Conservation (phyloP, 1,284 basidiomycete species). For the Ustilago tritici region DNA sequence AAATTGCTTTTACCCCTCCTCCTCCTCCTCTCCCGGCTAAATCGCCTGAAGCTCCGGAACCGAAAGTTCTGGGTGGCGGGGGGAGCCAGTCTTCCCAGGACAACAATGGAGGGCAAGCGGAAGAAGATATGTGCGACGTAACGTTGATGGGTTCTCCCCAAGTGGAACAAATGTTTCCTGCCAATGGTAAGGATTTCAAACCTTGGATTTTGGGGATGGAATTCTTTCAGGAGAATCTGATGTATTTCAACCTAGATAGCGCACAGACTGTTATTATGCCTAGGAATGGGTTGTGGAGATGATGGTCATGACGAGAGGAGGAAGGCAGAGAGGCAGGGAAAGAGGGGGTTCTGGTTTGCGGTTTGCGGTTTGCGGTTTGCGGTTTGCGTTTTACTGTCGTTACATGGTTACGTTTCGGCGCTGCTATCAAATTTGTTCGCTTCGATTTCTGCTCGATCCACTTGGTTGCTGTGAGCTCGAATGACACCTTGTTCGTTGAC, state of each 20-base stretch:
- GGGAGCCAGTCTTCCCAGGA: background rate
- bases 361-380: too few species aligned
- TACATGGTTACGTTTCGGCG: background rate
- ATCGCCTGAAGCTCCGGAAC: too few species aligned
- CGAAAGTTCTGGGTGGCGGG: too few species aligned
- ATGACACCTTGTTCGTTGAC: too few species aligned
- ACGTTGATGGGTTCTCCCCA: slow-evolving; percentile 24
- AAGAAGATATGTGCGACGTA: slow-evolving; percentile 15
- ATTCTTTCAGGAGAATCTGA: slow-evolving; percentile 42
- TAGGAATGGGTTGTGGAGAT: slow-evolving; percentile 3
- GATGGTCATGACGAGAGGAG: background rate
- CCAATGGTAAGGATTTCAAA: slow-evolving; percentile 24
- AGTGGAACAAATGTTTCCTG: slow-evolving; percentile 38
- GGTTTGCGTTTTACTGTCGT: background rate
- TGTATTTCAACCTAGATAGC: slow-evolving; percentile 38
- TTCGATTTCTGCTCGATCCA: too few species aligned
- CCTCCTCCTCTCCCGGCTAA: background rate
- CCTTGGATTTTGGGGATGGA: slow-evolving; percentile 38
- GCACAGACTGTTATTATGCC: slow-evolving; percentile 26
- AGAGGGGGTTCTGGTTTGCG: too few species aligned
- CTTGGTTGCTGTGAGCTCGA: too few species aligned
- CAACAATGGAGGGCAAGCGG: background rate
- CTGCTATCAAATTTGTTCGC: too few species aligned
- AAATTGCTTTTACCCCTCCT: background rate
- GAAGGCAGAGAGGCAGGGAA: background rate